phyloP scores from a whole-genome alignment of 306 rosid genomes.

The Vigna radiata region DNA sequence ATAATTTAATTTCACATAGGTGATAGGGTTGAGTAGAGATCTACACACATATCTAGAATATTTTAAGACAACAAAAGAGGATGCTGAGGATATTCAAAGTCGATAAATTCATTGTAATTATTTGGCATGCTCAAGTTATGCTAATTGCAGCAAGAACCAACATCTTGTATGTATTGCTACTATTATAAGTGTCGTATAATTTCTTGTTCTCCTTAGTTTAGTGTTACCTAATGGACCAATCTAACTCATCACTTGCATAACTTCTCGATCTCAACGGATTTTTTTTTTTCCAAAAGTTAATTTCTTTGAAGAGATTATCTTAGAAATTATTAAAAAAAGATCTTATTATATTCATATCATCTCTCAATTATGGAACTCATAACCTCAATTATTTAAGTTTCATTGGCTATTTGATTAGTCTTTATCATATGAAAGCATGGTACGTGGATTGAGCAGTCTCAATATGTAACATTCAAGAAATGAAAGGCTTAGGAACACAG shows the following conservation, averaged over 20 bases:
- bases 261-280: not conserved
- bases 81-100: not conserved
- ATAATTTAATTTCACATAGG: not conserved
- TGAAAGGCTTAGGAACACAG: not conserved
- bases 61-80: not conserved
- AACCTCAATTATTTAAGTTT: slow-evolving; percentile 33
- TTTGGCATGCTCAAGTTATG: not conserved
- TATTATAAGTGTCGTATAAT: not conserved
- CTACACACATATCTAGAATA: not conserved
- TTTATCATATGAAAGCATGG: slow-evolving; percentile 31
- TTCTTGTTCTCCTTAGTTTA: too few species aligned
- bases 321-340: not conserved
- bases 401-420: not conserved
- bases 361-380: slow-evolving; percentile 35
- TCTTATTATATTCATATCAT: not conserved
- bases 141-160: not conserved
- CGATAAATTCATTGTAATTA: not conserved
- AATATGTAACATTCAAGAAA: not conserved
- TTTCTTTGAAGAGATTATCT: not conserved
- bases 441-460: not conserved
- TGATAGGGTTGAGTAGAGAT: not conserved
- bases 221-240: slow-evolving; percentile 1
- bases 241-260: not conserved
- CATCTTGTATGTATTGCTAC: not conserved
- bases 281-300: not conserved